Base-by-base conservation (phyloP, 495 filamentous ascomycete genomes). In the Daldinia loculata region DNA sequence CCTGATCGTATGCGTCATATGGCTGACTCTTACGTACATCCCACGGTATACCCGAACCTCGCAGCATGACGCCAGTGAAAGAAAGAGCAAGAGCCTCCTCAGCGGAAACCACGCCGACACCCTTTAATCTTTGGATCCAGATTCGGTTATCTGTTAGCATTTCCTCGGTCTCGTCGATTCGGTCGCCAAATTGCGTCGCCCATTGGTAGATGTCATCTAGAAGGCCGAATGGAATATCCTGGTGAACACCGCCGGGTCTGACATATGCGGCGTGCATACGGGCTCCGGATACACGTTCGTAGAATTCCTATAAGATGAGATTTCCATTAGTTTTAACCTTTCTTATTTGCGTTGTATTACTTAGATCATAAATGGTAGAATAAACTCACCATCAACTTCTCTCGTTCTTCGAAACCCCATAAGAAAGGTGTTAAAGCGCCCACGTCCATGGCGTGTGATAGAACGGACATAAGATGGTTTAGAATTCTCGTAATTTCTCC, bases 131-230 rank as follows among this genome's bases (percentile, higher is more conserved):
- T 66, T 91, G 90, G 77, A 92, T 94, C 96, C 96, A 99, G 83
- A 99, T 99, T 76, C 96, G 93, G 87, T 99, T 99, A 80, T 99
- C 96, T 15, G 96, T 98, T 50, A 99, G 88, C 78, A 99, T 89
- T 80, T 99, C 96, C 80, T 99, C 96, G 56, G 95, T 98, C 80
- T 99, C 96, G 80, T 99, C 96, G 78, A 99, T 96, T 74, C 96
- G 94, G 85, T 99, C 96, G 75, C 94, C 93, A 76, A 99, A 99
- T 82, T 99, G 96, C 43, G 96, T 99, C 3, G 96, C 96, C 96
- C 96, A 99, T 81, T 98, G 95, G 84, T 98, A 98, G 80, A 99
- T 99, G 81, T 99, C 96, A 77, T 99, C 96, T 19, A 99, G 89
- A 36, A 99, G 90, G 70, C 96, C 96, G 61, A 98, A 66, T 32